These are phyloP conservation scores for Capronia coronata DNA, from an alignment of 2,329 filamentous ascomycete genomes.

Conservation along the genomic window DNA sequence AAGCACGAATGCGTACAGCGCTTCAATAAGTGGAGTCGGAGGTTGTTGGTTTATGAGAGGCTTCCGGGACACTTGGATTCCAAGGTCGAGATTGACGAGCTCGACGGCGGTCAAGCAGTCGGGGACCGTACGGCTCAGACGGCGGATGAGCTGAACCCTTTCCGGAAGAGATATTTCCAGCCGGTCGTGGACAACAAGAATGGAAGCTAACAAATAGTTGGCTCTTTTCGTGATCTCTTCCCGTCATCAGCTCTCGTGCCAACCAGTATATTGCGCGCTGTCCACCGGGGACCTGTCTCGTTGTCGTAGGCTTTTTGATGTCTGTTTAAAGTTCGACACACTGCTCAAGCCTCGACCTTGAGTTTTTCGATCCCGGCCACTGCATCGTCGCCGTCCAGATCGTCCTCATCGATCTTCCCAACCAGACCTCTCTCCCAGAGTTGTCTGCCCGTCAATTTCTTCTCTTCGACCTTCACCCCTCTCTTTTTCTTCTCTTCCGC, in stretches of 20 bases:
- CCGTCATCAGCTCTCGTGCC: too few relatives aligned
- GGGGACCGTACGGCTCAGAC: constrained; percentile 39
- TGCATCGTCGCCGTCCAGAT: constrained; percentile 57
- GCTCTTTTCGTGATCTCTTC: too few relatives aligned
- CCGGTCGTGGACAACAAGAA: constrained; percentile 15
- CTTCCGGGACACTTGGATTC: constrained; percentile 47
- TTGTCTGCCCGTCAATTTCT: constrained; percentile 64
- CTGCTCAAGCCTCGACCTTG: constrained; percentile 53
- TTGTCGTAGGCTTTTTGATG: too few relatives aligned
- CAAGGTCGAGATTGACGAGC: neutral
- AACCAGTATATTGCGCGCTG: neutral
- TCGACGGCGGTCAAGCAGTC: constrained; percentile 38
- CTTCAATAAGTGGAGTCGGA: constrained; percentile 90
- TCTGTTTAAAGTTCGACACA: too few relatives aligned
- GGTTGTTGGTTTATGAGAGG: constrained; percentile 78
- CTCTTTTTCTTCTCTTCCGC: constrained; percentile 76
- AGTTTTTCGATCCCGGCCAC: constrained; percentile 60
- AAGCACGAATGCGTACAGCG: constrained; percentile 72
- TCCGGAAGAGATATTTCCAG: constrained; percentile 47
- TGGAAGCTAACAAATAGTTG: neutral
- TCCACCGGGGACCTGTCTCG: neutral
- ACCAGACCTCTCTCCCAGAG: constrained; percentile 71
- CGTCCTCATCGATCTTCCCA: constrained; percentile 59
- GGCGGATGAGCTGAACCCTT: constrained; percentile 63
- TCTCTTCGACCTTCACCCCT: constrained; percentile 59